Conservation (phyloP, 129 eudicot species). For the Chrysanthemum seticuspe region DNA sequence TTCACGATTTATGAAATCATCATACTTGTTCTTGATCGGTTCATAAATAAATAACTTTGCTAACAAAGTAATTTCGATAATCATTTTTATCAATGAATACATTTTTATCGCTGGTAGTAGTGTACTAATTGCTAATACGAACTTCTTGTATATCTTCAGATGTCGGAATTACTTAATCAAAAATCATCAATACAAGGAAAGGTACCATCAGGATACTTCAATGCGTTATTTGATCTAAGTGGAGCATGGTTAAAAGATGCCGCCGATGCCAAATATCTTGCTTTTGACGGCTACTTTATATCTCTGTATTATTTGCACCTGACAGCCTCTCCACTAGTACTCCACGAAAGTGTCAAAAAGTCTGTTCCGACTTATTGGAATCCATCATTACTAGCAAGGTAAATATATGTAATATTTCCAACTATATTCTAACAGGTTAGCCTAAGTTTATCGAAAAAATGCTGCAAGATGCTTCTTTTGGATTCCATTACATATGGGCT, state of each 20-base stretch:
- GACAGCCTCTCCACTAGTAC: conserved; percentile 61
- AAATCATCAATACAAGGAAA: conserved; percentile 79
- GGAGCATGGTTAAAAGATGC: conserved; percentile 86
- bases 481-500: conserved; percentile 7
- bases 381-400: conserved; percentile 79
- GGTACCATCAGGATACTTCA: conserved; percentile 84
- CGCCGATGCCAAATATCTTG: conserved; percentile 64
- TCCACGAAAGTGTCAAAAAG: conserved; percentile 69
- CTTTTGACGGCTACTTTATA: conserved; percentile 87
- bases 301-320: conserved; percentile 74
- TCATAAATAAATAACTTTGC: background rate
- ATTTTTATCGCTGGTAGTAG: background rate
- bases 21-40: background rate
- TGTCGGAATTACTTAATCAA: conserved; percentile 89
- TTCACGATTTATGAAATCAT: background rate
- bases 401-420: background rate
- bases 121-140: conserved; percentile 1
- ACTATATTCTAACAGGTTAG: background rate
- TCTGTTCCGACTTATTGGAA: conserved; percentile 88
- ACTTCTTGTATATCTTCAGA: conserved; percentile 30
- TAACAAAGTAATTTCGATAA: background rate
- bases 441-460: background rate
- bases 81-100: conserved; percentile 1
- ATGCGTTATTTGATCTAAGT: conserved; percentile 74
- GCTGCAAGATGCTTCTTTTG: background rate